Conservation (phyloP, 805 yeast genomes). For the Metschnikowia kunwiensis region DNA sequence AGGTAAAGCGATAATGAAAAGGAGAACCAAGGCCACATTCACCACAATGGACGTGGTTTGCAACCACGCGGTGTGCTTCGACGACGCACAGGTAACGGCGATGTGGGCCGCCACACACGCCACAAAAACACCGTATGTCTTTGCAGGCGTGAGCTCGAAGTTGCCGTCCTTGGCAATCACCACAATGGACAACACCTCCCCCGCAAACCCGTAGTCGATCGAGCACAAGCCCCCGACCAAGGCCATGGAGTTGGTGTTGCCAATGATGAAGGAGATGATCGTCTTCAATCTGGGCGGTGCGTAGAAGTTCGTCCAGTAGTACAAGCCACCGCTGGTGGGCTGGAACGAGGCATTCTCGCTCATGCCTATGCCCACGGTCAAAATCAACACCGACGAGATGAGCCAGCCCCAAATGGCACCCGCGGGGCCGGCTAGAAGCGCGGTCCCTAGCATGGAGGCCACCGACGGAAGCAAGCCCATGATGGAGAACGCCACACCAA, state of each 20-base stretch:
- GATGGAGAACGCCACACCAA: slow-evolving; percentile 69
- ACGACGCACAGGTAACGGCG: slow-evolving; percentile 52
- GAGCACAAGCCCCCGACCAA: slow-evolving; percentile 65
- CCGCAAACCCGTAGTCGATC: slow-evolving; percentile 66
- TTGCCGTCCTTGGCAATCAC: slow-evolving; percentile 51
- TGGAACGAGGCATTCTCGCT: slow-evolving; percentile 64
- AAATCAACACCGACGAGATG: slow-evolving; percentile 51
- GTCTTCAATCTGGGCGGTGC: slow-evolving; percentile 45
- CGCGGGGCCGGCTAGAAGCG: slow-evolving; percentile 61
- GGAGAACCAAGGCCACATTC: slow-evolving; percentile 49
- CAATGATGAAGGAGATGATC: slow-evolving; percentile 43
- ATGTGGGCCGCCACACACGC: slow-evolving; percentile 57
- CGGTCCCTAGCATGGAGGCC: slow-evolving; percentile 51
- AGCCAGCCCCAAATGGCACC: slow-evolving; percentile 76
- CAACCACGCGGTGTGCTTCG: slow-evolving; percentile 52
- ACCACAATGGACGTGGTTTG: slow-evolving; percentile 57
- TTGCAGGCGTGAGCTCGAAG: slow-evolving; percentile 52
- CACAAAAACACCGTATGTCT: slow-evolving; percentile 61
- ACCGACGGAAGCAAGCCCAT: slow-evolving; percentile 70
- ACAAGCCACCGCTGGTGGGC: slow-evolving; percentile 76
- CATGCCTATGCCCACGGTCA: slow-evolving; percentile 60
- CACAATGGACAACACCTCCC: slow-evolving; percentile 57
- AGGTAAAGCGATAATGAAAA: slow-evolving; percentile 64
- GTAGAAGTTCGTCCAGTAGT: slow-evolving; percentile 63
- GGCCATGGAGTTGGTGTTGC: slow-evolving; percentile 66